A percentile compares a stretch with the other conserved stretches of the same genome.
Evolutionary conservation across 257 asterid species (phyloP).

Genomic region (Linaria vulgaris): DNA sequence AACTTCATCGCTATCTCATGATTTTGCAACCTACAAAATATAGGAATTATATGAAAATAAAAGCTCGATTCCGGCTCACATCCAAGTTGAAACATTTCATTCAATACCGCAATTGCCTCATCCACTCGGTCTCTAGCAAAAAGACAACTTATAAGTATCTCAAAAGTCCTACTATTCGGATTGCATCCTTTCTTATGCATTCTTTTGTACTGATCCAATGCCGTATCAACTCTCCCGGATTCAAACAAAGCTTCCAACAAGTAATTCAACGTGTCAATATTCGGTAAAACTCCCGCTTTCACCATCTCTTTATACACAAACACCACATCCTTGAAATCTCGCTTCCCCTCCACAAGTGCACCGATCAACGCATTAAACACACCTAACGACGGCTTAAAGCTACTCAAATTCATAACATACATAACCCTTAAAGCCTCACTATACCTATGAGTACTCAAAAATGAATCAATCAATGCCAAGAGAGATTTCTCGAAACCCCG

Average conservation of each 20-base stretch:
- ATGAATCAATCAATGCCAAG: conserved; percentile 51
- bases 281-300: conserved; percentile 66
- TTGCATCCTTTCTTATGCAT: conserved; percentile 72
- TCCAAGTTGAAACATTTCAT: conserved; percentile 54
- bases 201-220: conserved; percentile 65
- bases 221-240: conserved; percentile 58
- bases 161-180: conserved; percentile 69
- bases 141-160: conserved; percentile 64
- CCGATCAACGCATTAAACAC: conserved; percentile 53
- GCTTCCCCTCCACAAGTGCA: conserved; percentile 55
- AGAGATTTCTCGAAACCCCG: conserved; percentile 51
- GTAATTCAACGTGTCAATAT: conserved; percentile 62
- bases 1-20: conserved; percentile 47
- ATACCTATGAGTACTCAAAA: conserved; percentile 47
- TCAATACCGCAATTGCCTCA: conserved; percentile 49
- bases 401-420: conserved; percentile 50
- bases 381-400: conserved; percentile 47
- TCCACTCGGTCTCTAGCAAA: conserved; percentile 46
- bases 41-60: conserved; percentile 47
- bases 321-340: conserved; percentile 68
- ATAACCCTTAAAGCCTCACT: conserved; percentile 72
- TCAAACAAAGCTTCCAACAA: conserved; percentile 70
- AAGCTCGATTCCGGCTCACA: conserved; percentile 53
- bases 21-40: conserved; percentile 49
- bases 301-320: conserved; percentile 87